Evolutionary conservation across 2,329 filamentous ascomycete species (phyloP).

Genomic region (Aspergillus udagawae): DNA sequence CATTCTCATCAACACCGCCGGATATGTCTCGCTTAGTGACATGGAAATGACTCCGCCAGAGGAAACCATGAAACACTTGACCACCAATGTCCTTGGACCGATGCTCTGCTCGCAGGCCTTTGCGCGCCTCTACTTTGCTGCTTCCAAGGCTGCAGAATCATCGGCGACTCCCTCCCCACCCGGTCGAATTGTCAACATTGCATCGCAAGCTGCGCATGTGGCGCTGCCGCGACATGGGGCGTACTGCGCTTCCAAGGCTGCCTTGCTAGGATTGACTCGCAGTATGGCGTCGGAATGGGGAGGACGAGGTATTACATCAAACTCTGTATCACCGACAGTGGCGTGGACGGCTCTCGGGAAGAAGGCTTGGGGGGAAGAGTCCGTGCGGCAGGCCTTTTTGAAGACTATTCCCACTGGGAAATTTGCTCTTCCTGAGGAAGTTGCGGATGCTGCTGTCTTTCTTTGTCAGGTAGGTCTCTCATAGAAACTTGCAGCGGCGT

Average conservation of each 20-base stretch:
- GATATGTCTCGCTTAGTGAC: slow-evolving; percentile 45
- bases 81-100: slow-evolving; percentile 44
- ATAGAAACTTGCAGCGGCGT: background rate
- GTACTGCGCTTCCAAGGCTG: slow-evolving; percentile 49
- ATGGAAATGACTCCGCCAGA: slow-evolving; percentile 40
- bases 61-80: slow-evolving; percentile 31
- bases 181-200: slow-evolving; percentile 45
- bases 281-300: slow-evolving; percentile 49
- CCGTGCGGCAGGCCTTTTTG: slow-evolving; percentile 34
- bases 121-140: slow-evolving; percentile 38
- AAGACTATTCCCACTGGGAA: slow-evolving; percentile 37
- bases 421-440: slow-evolving; percentile 38
- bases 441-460: slow-evolving; percentile 38
- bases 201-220: slow-evolving; percentile 46
- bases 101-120: slow-evolving; percentile 46
- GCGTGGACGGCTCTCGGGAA: slow-evolving; percentile 46
- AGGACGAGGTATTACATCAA: slow-evolving; percentile 43
- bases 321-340: slow-evolving; percentile 45
- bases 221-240: slow-evolving; percentile 45
- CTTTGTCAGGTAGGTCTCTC: slow-evolving; percentile 32
- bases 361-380: slow-evolving; percentile 39
- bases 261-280: slow-evolving; percentile 41
- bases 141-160: slow-evolving; percentile 15
- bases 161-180: slow-evolving; percentile 23
- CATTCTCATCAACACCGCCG: slow-evolving; percentile 42